These are phyloP conservation scores for Alternaria sp. DNA, from an alignment of 2,329 filamentous ascomycete genomes.

Conservation along the genomic window DNA sequence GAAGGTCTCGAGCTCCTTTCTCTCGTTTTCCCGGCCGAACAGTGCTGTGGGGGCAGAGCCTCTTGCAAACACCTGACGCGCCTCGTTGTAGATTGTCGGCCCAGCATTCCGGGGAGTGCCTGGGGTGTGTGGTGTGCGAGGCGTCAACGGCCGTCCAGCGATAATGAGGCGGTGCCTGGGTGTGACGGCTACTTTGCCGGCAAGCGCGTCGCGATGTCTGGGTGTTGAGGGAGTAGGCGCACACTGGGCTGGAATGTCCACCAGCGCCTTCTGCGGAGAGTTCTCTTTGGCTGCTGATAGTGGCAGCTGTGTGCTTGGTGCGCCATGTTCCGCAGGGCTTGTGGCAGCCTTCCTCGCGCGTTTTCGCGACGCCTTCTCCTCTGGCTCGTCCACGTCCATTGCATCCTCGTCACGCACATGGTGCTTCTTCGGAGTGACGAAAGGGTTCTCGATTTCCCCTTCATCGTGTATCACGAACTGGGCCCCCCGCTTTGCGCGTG, in stretches of 20 bases:
- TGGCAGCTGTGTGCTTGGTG: slow-evolving; percentile 53
- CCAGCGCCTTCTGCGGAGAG: slow-evolving; percentile 57
- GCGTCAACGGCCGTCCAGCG: slow-evolving; percentile 75
- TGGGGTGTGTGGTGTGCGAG: slow-evolving; percentile 79
- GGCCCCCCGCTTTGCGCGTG: slow-evolving; percentile 55
- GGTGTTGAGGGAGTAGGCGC: slow-evolving; percentile 71
- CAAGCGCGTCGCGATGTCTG: slow-evolving; percentile 79
- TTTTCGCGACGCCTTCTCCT: slow-evolving; percentile 48
- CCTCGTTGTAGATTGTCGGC: slow-evolving; percentile 84
- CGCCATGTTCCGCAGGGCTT: slow-evolving; percentile 60
- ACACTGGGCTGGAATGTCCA: slow-evolving; percentile 59
- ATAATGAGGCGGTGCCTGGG: slow-evolving; percentile 85
- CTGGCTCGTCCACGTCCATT: slow-evolving; percentile 57
- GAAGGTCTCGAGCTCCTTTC: slow-evolving; percentile 72
- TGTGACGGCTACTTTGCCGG: slow-evolving; percentile 73
- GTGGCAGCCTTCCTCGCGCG: slow-evolving; percentile 45
- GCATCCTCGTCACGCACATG: slow-evolving; percentile 51
- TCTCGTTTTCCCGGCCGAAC: slow-evolving; percentile 77
- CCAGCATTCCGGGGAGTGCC: slow-evolving; percentile 70
- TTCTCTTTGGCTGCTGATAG: slow-evolving; percentile 59
- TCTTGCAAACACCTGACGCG: slow-evolving; percentile 85
- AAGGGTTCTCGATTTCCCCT: slow-evolving; percentile 73
- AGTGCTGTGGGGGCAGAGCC: slow-evolving; percentile 77
- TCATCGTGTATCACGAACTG: slow-evolving; percentile 62
- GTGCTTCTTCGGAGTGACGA: slow-evolving; percentile 53